A percentile compares a stretch with the other conserved stretches of the same genome.
These are phyloP conservation scores for Thecaphora thlaspeos DNA, from an alignment of 1,284 basidiomycete species.

Conservation along the genomic window DNA sequence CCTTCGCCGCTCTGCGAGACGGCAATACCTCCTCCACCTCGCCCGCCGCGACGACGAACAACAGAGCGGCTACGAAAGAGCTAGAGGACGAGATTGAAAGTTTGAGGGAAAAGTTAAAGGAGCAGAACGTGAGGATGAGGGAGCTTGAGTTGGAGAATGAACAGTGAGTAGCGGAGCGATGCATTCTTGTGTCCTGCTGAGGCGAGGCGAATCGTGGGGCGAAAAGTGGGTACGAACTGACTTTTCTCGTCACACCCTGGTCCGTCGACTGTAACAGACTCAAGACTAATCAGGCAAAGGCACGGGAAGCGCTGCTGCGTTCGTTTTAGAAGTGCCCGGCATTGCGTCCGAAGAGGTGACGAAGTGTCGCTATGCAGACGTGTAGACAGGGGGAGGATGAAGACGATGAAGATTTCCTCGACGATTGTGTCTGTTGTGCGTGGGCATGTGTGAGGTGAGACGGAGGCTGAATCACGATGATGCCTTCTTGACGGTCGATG, in stretches of 20 bases:
- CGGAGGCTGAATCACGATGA: no score
- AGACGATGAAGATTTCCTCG: no score
- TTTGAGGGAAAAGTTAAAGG: constrained; percentile 33
- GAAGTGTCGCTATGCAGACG: no score
- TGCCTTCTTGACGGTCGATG: neutral
- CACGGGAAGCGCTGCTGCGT: constrained; percentile 26
- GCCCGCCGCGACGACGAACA: neutral
- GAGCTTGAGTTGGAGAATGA: constrained; percentile 53
- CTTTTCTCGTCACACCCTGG: no score
- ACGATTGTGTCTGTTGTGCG: no score
- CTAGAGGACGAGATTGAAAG: constrained; percentile 26
- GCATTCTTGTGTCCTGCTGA: no score
- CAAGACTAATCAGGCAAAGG: constrained; percentile 29
- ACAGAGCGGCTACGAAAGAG: neutral
- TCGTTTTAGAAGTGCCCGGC: no score
- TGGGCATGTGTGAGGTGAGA: no score
- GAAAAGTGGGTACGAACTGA: no score
- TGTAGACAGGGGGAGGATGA: no score
- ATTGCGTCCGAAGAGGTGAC: no score
- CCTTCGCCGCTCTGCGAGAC: constrained; percentile 1
- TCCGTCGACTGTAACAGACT: constrained; percentile 7
- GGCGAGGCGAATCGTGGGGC: no score
- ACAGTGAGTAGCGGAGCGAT: constrained; percentile 6
- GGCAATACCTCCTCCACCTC: neutral
- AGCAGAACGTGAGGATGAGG: constrained; percentile 44